These are phyloP conservation scores for Stentor roeselii DNA, from an alignment of 73 alveolate genomes.

Conservation along the genomic window DNA sequence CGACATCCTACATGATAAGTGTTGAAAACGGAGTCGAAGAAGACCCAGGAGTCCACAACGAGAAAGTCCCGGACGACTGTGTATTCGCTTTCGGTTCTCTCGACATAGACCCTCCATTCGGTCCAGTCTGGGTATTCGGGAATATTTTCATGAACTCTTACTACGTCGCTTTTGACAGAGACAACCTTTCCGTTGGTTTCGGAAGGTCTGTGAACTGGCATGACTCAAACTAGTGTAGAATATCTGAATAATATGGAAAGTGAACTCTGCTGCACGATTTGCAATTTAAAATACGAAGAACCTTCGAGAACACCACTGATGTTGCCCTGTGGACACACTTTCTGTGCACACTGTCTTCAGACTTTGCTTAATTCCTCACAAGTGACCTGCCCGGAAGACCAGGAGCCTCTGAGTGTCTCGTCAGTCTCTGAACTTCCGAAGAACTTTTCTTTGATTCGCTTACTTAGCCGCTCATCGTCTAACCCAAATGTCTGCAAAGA, in stretches of 20 bases:
- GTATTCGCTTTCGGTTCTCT: conserved; percentile 44
- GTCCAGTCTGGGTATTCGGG: background rate
- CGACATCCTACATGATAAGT: conserved; percentile 33
- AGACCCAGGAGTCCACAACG: background rate
- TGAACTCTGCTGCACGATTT: background rate
- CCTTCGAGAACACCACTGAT: conserved; percentile 36
- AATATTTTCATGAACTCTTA: background rate
- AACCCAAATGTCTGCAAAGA: conserved; percentile 34
- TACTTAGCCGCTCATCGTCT: background rate
- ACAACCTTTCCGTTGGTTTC: background rate
- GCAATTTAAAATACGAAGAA: background rate
- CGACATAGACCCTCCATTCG: conserved; percentile 30
- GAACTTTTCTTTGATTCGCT: conserved; percentile 43
- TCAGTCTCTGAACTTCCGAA: conserved; percentile 53
- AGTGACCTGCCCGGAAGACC: conserved; percentile 27
- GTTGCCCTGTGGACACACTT: conserved; percentile 72
- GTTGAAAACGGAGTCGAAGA: background rate
- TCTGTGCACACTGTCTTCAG: conserved; percentile 67
- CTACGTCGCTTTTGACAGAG: background rate
- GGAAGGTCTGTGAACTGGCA: background rate
- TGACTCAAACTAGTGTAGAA: no score
- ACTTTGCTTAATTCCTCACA: conserved; percentile 27
- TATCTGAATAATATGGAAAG: no score
- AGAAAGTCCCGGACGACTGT: conserved; percentile 42
- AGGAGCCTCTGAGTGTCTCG: background rate